Conservation (phyloP, 208 protist genomes). For the Herpetomonas samuelpessoai region DNA sequence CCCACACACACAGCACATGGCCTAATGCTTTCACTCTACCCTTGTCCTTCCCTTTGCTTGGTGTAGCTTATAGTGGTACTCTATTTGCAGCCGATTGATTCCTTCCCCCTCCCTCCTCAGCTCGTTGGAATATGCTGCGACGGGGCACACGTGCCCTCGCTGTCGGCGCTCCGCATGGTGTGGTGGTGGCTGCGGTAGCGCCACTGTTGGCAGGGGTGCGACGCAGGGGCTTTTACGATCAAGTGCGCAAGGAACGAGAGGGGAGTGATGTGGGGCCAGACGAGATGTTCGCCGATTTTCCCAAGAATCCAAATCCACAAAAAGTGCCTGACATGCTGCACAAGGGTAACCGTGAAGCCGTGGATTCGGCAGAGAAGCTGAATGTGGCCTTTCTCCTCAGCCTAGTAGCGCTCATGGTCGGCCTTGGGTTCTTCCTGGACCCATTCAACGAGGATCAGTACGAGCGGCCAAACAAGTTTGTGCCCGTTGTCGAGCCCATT, state of each 20-base stretch:
- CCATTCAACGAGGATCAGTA: slow-evolving; percentile 39
- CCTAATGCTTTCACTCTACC: too few relatives aligned
- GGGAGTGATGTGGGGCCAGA: slow-evolving; percentile 42
- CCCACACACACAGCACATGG: too few relatives aligned
- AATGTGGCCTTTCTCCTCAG: slow-evolving; percentile 32
- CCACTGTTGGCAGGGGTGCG: slow-evolving; percentile 1
- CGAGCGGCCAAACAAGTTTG: slow-evolving; percentile 36
- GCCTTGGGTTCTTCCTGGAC: slow-evolving; percentile 22
- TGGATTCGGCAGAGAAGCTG: slow-evolving; percentile 38
- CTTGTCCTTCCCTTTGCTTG: too few relatives aligned
- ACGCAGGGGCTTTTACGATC: slow-evolving; percentile 59
- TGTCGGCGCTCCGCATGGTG: too few relatives aligned
- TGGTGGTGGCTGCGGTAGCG: background rate
- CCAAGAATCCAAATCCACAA: slow-evolving; percentile 35
- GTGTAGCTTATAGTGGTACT: too few relatives aligned
- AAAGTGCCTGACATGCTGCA: slow-evolving; percentile 51
- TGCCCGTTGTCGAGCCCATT: background rate
- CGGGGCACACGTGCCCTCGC: too few relatives aligned
- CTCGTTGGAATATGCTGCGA: too few relatives aligned
- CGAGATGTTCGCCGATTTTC: slow-evolving; percentile 63
- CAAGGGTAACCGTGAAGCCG: slow-evolving; percentile 32
- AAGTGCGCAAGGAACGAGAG: slow-evolving; percentile 49
- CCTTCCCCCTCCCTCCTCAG: too few relatives aligned
- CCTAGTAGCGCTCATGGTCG: slow-evolving; percentile 15
- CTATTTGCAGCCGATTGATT: too few relatives aligned